A percentile compares a stretch with the other conserved stretches of the same genome.
phyloP scores from a whole-genome alignment of 148 eudicot species.

The Silene latifolia region DNA sequence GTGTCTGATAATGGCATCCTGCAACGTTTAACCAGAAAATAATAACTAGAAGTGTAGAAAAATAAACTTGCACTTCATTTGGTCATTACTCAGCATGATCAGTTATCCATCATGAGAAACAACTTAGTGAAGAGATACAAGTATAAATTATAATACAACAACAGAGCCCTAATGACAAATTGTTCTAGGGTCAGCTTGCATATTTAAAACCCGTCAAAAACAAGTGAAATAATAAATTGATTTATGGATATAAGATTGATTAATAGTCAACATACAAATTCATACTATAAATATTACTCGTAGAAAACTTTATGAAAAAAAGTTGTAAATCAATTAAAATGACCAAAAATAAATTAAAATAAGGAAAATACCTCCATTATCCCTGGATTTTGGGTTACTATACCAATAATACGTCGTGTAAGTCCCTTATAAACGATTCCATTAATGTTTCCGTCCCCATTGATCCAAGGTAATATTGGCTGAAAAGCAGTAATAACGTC shows the following conservation, averaged over 20 bases:
- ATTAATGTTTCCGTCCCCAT: slow-evolving; percentile 88
- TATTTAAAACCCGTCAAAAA: not conserved
- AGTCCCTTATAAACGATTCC: slow-evolving; percentile 70
- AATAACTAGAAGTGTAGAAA: not conserved
- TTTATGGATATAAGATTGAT: too few relatives aligned
- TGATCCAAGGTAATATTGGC: slow-evolving; percentile 93
- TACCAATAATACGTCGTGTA: slow-evolving; percentile 73
- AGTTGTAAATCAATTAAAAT: too few relatives aligned
- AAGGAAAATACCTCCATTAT: slow-evolving; percentile 56
- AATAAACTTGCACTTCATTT: not conserved
- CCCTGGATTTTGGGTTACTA: slow-evolving; percentile 86
- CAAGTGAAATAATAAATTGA: not conserved
- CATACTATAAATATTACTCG: not conserved
- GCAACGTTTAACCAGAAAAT: slow-evolving; percentile 23
- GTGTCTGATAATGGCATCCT: slow-evolving; percentile 59
- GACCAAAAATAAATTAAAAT: not conserved
- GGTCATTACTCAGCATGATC: not conserved
- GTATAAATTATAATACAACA: not conserved
- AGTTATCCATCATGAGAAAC: not conserved
- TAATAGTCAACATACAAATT: not conserved
- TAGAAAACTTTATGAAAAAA: not conserved
- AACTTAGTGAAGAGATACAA: not conserved
- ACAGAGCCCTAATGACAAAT: not conserved
- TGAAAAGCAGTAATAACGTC: slow-evolving; percentile 30
- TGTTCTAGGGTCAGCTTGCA: too few relatives aligned